phyloP scores from a whole-genome alignment of 768 basidiomycete genomes.

The Mycena leptocephala region DNA sequence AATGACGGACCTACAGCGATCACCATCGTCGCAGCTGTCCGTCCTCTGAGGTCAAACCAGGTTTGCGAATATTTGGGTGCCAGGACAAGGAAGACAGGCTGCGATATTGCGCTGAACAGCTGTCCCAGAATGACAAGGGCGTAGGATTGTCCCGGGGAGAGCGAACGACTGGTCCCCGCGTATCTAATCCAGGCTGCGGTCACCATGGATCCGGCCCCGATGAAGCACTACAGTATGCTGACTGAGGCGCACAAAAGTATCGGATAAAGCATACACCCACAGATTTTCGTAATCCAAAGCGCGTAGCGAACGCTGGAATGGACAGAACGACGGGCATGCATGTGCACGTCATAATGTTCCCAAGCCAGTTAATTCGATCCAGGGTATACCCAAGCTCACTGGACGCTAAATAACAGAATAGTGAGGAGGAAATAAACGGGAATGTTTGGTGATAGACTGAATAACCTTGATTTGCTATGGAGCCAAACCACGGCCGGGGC shows the following conservation, averaged over 20 bases:
- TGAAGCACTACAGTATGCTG: conserved; percentile 65
- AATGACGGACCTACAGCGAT: conserved; percentile 57
- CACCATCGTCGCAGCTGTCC: conserved; percentile 85
- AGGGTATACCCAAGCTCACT: conserved; percentile 76
- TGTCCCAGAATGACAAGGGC: conserved; percentile 77
- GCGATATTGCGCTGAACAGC: conserved; percentile 75
- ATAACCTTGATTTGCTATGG: conserved; percentile 83
- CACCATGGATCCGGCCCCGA: conserved; percentile 69
- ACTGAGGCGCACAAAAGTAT: not conserved
- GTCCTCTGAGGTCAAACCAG: conserved; percentile 85
- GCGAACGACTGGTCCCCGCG: conserved; percentile 71
- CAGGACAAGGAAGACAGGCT: conserved; percentile 82
- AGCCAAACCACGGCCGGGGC: conserved; percentile 88
- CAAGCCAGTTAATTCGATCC: conserved; percentile 85
- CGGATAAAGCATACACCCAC: conserved; percentile 43
- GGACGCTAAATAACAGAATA: conserved; percentile 57
- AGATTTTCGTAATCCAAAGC: conserved; percentile 73
- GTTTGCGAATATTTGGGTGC: conserved; percentile 87
- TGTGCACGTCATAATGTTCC: conserved; percentile 74
- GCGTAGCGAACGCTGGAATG: conserved; percentile 70
- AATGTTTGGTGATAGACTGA: conserved; percentile 19
- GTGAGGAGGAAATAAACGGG: no score
- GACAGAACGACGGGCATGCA: conserved; percentile 76
- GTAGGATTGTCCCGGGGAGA: conserved; percentile 70
- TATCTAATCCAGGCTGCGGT: conserved; percentile 86